These are phyloP conservation scores for Arachnopeziza araneosa DNA, from an alignment of 2,329 filamentous ascomycete genomes.

Conservation along the genomic window DNA sequence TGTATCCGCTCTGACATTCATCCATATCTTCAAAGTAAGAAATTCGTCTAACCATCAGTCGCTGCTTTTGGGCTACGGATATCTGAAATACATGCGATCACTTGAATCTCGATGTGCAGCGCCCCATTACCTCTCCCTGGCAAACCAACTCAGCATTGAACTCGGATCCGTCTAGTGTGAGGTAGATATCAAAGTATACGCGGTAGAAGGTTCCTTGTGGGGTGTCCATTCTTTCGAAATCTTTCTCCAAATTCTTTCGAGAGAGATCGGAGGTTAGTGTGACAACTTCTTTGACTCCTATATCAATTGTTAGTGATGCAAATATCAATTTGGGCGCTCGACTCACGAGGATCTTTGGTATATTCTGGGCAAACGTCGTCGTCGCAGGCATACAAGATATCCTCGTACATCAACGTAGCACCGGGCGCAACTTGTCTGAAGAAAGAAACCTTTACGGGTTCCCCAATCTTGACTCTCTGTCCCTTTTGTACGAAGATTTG, in stretches of 20 bases:
- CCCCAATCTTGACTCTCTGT: constrained; percentile 97
- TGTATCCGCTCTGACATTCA: constrained; percentile 4
- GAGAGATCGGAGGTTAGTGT: constrained; percentile 95
- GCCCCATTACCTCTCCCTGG: constrained; percentile 97
- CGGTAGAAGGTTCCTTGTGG: constrained; percentile 95
- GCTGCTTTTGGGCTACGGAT: constrained; percentile 7
- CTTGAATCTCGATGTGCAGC: constrained; percentile 85
- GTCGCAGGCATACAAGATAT: constrained; percentile 95
- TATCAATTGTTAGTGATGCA: constrained; percentile 26
- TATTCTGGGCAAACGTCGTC: constrained; percentile 98
- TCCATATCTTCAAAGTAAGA: constrained; percentile 13
- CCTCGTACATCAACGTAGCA: constrained; percentile 98
- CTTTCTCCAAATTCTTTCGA: constrained; percentile 97
- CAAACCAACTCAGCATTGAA: constrained; percentile 99
- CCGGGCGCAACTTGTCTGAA: constrained; percentile 97
- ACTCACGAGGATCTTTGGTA: constrained; percentile 97
- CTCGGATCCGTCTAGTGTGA: constrained; percentile 93
- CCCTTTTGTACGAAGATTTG: constrained; percentile 99
- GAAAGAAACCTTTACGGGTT: constrained; percentile 97
- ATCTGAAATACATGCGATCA: constrained; percentile 29
- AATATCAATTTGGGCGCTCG: neutral
- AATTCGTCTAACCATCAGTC: constrained; percentile 16
- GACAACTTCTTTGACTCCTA: constrained; percentile 98
- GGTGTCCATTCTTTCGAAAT: constrained; percentile 99
- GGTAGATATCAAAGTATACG: constrained; percentile 73